A percentile compares a stretch with the other conserved stretches of the same genome.
Evolutionary conservation across 2,329 filamentous ascomycete species (phyloP).

Genomic region (Mycocentrospora acerina): DNA sequence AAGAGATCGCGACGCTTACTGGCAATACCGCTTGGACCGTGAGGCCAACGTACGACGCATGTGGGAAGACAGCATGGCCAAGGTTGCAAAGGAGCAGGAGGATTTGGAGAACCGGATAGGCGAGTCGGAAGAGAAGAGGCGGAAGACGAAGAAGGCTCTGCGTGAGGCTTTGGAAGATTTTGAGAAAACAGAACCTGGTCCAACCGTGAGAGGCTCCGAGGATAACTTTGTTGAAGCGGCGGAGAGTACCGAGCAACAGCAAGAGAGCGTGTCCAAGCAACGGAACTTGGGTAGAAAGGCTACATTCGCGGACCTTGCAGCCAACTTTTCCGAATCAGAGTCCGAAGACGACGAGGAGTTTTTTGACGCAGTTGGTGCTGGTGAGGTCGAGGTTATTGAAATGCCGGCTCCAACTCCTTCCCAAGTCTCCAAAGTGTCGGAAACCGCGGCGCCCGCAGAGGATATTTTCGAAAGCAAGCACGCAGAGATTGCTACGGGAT

Average conservation of each 20-base stretch:
- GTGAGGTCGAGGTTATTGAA: conserved; percentile 78
- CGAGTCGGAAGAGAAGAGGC: conserved; percentile 86
- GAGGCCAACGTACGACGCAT: conserved; percentile 89
- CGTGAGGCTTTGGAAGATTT: conserved; percentile 75
- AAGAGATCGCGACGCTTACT: conserved; percentile 90
- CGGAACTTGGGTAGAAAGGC: conserved; percentile 54
- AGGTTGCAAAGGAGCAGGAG: conserved; percentile 93
- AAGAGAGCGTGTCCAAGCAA: conserved; percentile 15
- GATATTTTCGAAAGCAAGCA: conserved; percentile 53
- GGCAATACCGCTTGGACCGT: conserved; percentile 91
- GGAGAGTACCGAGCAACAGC: conserved; percentile 39
- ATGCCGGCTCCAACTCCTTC: conserved; percentile 52
- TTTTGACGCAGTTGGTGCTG: conserved; percentile 94
- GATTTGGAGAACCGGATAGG: conserved; percentile 83
- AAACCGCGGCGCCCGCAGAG: conserved; percentile 45
- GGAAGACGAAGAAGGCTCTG: conserved; percentile 83
- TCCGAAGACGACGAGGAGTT: conserved; percentile 86
- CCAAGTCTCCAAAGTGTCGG: conserved; percentile 40
- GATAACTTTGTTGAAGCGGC: conserved; percentile 38
- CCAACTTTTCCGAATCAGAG: conserved; percentile 67
- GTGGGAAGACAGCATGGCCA: conserved; percentile 98
- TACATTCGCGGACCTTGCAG: conserved; percentile 68
- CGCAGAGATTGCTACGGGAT: conserved; percentile 73
- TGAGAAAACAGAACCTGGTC: conserved; percentile 22
- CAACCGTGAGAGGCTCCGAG: conserved; percentile 18